A percentile compares a stretch with the other conserved stretches of the same genome.
These are phyloP conservation scores for Zostera marina DNA, from an alignment of 116 monocot genomes.

Conservation along the genomic window DNA sequence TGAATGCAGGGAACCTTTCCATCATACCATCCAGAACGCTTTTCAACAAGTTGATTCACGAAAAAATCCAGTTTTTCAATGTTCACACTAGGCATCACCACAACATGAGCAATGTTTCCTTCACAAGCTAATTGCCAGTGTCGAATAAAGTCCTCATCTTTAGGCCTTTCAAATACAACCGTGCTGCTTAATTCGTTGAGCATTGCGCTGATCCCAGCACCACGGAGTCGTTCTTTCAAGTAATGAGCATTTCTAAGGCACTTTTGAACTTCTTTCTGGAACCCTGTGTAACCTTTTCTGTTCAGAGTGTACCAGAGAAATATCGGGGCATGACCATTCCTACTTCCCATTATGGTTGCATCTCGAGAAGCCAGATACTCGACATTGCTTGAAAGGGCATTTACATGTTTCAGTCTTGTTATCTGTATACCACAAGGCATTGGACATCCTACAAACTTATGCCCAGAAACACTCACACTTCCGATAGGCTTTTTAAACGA, in stretches of 20 bases:
- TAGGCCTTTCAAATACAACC: slow-evolving; percentile 81
- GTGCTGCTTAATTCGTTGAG: slow-evolving; percentile 95
- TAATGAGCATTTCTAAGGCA: slow-evolving; percentile 79
- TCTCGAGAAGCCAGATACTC: slow-evolving; percentile 87
- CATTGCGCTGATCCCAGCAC: slow-evolving; percentile 72
- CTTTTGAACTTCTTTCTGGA: slow-evolving; percentile 83
- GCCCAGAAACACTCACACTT: slow-evolving; percentile 90
- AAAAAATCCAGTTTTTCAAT: slow-evolving; percentile 65
- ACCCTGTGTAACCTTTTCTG: slow-evolving; percentile 64
- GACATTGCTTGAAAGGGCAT: slow-evolving; percentile 58
- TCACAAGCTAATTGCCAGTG: slow-evolving; percentile 91
- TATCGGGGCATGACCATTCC: slow-evolving; percentile 86
- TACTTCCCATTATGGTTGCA: slow-evolving; percentile 93
- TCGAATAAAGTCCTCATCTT: slow-evolving; percentile 57
- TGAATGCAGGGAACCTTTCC: slow-evolving; percentile 40
- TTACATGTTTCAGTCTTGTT: slow-evolving; percentile 61
- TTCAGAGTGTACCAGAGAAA: slow-evolving; percentile 98
- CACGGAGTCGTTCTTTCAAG: slow-evolving; percentile 48
- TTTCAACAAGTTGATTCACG: slow-evolving; percentile 37
- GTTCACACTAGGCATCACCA: slow-evolving; percentile 82
- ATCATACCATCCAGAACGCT: slow-evolving; percentile 38
- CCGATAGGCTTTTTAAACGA: slow-evolving; percentile 86
- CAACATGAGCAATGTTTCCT: slow-evolving; percentile 87
- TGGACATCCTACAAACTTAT: slow-evolving; percentile 92
- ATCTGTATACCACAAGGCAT: slow-evolving; percentile 97